Evolutionary conservation across 2,329 filamentous ascomycete species (phyloP).

Genomic region (Phaeoacremonium minimum): DNA sequence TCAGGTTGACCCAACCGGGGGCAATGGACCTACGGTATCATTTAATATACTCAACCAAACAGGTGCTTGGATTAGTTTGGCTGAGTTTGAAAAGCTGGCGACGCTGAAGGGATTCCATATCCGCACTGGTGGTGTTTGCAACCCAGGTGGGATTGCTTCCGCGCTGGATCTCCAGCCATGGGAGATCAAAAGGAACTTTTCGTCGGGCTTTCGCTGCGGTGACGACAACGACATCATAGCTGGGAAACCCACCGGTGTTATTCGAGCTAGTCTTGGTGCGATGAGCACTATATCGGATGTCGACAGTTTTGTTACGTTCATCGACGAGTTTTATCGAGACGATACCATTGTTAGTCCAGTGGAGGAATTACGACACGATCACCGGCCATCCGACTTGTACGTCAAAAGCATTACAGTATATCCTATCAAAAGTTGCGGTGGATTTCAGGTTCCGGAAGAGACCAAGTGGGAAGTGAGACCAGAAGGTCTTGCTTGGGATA

Average conservation of each 20-base stretch:
- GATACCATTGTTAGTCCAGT: not conserved
- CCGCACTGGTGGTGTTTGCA: conserved; percentile 85
- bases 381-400: conserved; percentile 26
- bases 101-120: conserved; percentile 75
- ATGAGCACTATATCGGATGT: conserved; percentile 83
- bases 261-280: conserved; percentile 81
- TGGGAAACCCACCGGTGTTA: conserved; percentile 82
- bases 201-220: conserved; percentile 79
- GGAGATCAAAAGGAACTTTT: conserved; percentile 84
- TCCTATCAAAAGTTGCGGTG: conserved; percentile 91
- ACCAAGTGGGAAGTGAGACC: conserved; percentile 69
- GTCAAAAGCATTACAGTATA: conserved; percentile 72
- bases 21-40: conserved; percentile 71
- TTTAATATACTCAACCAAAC: conserved; percentile 73
- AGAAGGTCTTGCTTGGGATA: conserved; percentile 89
- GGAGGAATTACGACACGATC: not conserved
- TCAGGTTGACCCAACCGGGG: conserved; percentile 19
- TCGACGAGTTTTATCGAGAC: conserved; percentile 62
- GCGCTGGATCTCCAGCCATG: conserved; percentile 69
- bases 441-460: conserved; percentile 63
- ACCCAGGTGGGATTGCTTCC: conserved; percentile 78
- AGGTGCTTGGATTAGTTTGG: conserved; percentile 73
- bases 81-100: conserved; percentile 84
- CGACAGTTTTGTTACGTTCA: conserved; percentile 64
- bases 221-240: conserved; percentile 75